Evolutionary conservation across 2,329 filamentous ascomycete species (phyloP).

Genomic region (Chrysoporthe puriensis): DNA sequence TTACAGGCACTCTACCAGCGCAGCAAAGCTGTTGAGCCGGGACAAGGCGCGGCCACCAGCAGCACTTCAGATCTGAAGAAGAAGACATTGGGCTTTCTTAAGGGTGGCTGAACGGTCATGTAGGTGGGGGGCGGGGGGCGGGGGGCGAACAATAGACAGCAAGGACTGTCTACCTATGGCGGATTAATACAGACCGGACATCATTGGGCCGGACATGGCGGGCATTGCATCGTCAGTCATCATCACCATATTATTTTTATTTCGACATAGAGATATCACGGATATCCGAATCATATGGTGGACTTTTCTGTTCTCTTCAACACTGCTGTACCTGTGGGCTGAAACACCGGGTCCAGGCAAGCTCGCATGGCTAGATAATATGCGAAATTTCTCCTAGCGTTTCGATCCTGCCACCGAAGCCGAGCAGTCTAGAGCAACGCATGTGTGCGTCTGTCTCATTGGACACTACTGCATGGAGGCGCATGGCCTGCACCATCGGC

Average conservation of each 20-base stretch:
- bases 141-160: background rate
- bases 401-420: background rate
- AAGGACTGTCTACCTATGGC: background rate
- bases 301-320: background rate
- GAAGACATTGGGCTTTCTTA: conserved; percentile 27
- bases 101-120: conserved; percentile 14
- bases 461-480: background rate
- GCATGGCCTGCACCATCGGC: background rate
- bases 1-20: conserved; percentile 27
- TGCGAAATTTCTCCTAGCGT: background rate
- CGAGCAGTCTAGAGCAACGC: background rate
- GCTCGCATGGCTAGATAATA: background rate
- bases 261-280: conserved; percentile 14
- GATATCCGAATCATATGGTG: conserved; percentile 7
- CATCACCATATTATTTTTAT: conserved; percentile 5
- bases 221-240: background rate
- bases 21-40: conserved; percentile 28
- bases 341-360: background rate
- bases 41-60: conserved; percentile 19
- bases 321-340: background rate
- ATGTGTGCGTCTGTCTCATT: background rate
- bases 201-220: background rate
- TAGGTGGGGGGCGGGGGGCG: background rate
- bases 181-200: conserved; percentile 1
- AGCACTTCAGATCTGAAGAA: conserved; percentile 26